These are phyloP conservation scores for Delitschia confertaspora DNA, from an alignment of 495 filamentous ascomycete genomes.

Conservation along the genomic window DNA sequence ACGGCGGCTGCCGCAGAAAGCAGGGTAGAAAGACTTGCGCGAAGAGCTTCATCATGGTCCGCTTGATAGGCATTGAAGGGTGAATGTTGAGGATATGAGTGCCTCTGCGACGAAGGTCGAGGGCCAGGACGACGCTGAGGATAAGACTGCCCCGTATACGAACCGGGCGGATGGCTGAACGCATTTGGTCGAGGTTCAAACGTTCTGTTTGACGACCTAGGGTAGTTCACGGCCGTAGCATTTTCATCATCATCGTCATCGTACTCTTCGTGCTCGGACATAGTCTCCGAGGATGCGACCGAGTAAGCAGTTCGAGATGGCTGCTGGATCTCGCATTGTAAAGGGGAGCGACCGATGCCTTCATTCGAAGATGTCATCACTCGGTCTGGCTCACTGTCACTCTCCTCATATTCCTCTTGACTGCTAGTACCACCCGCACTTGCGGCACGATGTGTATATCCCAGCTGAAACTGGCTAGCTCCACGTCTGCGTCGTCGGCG, in stretches of 20 bases:
- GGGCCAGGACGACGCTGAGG: constrained; percentile 32
- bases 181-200: constrained; percentile 86
- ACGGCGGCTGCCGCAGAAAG: constrained; percentile 87
- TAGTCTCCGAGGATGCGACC: constrained; percentile 32
- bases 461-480: constrained; percentile 11
- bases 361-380: constrained; percentile 82
- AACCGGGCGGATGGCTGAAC: constrained; percentile 70
- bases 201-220: constrained; percentile 43
- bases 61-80: constrained; percentile 58
- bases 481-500: constrained; percentile 41
- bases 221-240: constrained; percentile 66
- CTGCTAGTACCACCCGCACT: constrained; percentile 54
- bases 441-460: constrained; percentile 7
- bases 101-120: constrained; percentile 32
- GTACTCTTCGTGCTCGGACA: constrained; percentile 39
- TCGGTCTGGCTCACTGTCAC: constrained; percentile 74
- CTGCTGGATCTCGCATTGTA: constrained; percentile 20
- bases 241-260: constrained; percentile 75
- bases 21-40: constrained; percentile 88
- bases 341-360: constrained; percentile 43
- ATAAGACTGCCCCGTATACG: constrained; percentile 31
- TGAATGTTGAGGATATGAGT: constrained; percentile 42
- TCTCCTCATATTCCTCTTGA: constrained; percentile 83
- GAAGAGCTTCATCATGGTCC: constrained; percentile 86
- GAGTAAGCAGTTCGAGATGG: constrained; percentile 23